Evolutionary conservation across 768 basidiomycete species (phyloP), one percentile per base, ranked within the genome.

Genomic region (Leccinum boreale): DNA sequence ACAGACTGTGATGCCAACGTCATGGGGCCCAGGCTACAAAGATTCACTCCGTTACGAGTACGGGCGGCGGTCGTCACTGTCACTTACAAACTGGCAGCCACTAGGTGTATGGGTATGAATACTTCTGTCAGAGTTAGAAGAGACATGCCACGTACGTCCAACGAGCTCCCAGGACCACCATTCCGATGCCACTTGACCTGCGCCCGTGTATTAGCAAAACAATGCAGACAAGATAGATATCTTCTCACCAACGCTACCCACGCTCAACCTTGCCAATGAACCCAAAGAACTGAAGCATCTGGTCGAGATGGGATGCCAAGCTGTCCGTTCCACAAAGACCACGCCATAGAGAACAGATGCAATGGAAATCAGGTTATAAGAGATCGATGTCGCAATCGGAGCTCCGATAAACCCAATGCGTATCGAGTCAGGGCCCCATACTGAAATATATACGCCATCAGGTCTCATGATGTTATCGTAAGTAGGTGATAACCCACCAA

Each of bases 111-210:
- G 56, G 36, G 46, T 28, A 31, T 58, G 39, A 69, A 58, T 36
- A 11, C 39, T 12, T 26, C 26, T 42, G 7, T 45, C 2, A 24
- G 9, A 2, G 4, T 12, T 5, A 44, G 42, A 53, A 56, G 2
- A 49, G 6, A 52, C 17, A 48, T 48, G 15, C 3, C 28, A 67
- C 70, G 11, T 33, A 71, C 70, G 74, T 29, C 85, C 87, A 45
- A 92, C 77, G 3, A 93, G 79, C 70, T 96, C 94, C 96, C 95
- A 96, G 31, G 89, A 89, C 94, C 95, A 98, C 95, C 95, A 98
- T 72, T 96, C 95, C 1, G 85, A 85, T 2, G 89, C 92, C 2
- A 86, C 86, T 71, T 93, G 92, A 3, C 86, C 85, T 80, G 59
- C 44, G 31, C 23, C 26, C 3, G 10, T 24, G 14, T 24, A 31